phyloP scores from a whole-genome alignment of 345 rosid species.

The Orychophragmus violaceus region DNA sequence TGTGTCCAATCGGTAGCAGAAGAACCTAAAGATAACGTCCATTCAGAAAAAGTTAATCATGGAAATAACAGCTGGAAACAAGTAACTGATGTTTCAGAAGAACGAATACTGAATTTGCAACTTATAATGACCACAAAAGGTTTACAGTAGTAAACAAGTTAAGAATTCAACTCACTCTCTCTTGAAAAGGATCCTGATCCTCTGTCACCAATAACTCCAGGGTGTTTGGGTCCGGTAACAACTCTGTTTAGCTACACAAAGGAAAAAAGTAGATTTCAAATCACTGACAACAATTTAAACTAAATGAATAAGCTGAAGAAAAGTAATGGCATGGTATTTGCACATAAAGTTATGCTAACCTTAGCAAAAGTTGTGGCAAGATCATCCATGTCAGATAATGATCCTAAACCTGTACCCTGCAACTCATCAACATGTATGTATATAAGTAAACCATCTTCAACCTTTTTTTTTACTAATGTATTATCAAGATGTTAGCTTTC shows the following conservation, averaged over 20 bases:
- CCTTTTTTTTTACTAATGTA: not conserved
- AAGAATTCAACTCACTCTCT: conserved; percentile 69
- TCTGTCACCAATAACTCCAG: conserved; percentile 94
- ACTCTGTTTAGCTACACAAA: conserved; percentile 69
- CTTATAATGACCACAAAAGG: not conserved
- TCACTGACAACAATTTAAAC: not conserved
- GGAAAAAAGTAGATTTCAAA: not conserved
- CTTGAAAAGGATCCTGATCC: conserved; percentile 96
- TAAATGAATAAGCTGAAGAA: too few species aligned
- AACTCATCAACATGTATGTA: conserved; percentile 10
- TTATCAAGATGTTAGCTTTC: not conserved
- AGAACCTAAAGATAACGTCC: conserved; percentile 55
- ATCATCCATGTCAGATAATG: conserved; percentile 78
- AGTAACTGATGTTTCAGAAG: not conserved
- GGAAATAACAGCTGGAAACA: not conserved
- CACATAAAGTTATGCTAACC: conserved; percentile 36
- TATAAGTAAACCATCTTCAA: not conserved
- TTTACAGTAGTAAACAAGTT: not conserved
- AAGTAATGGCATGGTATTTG: too few species aligned
- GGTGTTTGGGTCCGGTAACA: conserved; percentile 85
- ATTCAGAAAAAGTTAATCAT: not conserved
- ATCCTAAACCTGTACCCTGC: conserved; percentile 59
- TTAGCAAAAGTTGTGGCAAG: conserved; percentile 84
- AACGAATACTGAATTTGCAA: not conserved
- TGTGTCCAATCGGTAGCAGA: conserved; percentile 85